A percentile compares a stretch with the other conserved stretches of the same genome.
Conservation (phyloP, 2,329 filamentous ascomycete species). For the Microsporum canis region DNA sequence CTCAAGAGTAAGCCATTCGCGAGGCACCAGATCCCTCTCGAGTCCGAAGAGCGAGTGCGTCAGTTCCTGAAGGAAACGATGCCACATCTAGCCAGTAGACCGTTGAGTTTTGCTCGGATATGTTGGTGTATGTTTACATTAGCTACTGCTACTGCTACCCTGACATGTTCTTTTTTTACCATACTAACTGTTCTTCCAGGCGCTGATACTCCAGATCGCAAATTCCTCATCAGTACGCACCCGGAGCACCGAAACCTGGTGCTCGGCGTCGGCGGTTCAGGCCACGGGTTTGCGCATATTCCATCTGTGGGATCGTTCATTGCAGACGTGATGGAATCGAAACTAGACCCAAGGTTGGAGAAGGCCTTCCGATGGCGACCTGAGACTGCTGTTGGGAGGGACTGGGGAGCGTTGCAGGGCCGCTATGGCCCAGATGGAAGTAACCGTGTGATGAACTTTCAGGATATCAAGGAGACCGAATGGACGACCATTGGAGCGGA, state of each 20-base stretch:
- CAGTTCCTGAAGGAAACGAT: slow-evolving; percentile 38
- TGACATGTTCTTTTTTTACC: background rate
- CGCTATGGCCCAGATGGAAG: background rate
- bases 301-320: slow-evolving; percentile 42
- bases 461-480: background rate
- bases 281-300: slow-evolving; percentile 44
- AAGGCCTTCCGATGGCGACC: slow-evolving; percentile 42
- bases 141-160: background rate
- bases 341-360: slow-evolving; percentile 33
- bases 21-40: slow-evolving; percentile 34
- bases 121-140: background rate
- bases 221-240: slow-evolving; percentile 43
- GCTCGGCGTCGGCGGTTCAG: slow-evolving; percentile 42
- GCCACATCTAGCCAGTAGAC: slow-evolving; percentile 34
- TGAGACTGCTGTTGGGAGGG: background rate
- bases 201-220: slow-evolving; percentile 44
- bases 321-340: slow-evolving; percentile 38
- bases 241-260: slow-evolving; percentile 35
- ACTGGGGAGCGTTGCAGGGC: background rate
- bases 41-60: slow-evolving; percentile 38
- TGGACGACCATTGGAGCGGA: background rate
- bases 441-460: background rate
- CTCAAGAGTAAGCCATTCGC: slow-evolving; percentile 9
- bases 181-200: slow-evolving; percentile 37
- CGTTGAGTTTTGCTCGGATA: background rate